Evolutionary conservation across 164 flowering plant genomes (phyloP).

Genomic region (Umbilicus rupestris): DNA sequence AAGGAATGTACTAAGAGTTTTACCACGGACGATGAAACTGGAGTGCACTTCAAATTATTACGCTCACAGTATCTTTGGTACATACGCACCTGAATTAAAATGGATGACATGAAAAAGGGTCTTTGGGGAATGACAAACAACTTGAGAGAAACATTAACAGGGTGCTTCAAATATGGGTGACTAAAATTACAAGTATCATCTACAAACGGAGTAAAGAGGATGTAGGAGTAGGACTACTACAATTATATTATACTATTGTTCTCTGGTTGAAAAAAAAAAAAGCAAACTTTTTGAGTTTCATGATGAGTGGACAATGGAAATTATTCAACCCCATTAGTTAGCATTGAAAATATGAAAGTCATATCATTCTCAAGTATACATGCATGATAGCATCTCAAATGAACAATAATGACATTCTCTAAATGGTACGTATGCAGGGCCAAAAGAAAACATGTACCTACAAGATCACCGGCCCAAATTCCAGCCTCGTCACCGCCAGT

Average conservation of each 20-base stretch:
- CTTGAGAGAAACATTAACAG: neutral
- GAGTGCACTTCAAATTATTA: slow-evolving; percentile 18
- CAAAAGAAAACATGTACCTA: slow-evolving; percentile 75
- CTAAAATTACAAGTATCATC: neutral
- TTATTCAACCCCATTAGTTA: too few species aligned
- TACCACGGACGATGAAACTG: slow-evolving; percentile 83
- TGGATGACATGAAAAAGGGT: neutral
- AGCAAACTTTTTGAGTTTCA: too few species aligned
- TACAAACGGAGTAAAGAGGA: neutral
- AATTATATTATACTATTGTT: neutral
- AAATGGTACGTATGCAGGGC: slow-evolving; percentile 17
- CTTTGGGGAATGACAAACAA: neutral
- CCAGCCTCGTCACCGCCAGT: slow-evolving; percentile 99
- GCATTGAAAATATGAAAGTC: neutral
- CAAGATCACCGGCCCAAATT: slow-evolving; percentile 99
- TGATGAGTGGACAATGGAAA: too few species aligned
- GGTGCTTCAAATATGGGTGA: neutral
- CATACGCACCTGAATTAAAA: slow-evolving; percentile 68
- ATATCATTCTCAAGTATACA: neutral
- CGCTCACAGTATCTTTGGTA: slow-evolving; percentile 81
- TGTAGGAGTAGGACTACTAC: too few species aligned
- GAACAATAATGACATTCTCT: neutral
- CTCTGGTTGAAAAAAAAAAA: neutral
- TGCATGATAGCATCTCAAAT: neutral
- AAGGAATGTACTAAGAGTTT: neutral